phyloP scores from a whole-genome alignment of 352 stramenopile species.

The Phytopythium boreale region DNA sequence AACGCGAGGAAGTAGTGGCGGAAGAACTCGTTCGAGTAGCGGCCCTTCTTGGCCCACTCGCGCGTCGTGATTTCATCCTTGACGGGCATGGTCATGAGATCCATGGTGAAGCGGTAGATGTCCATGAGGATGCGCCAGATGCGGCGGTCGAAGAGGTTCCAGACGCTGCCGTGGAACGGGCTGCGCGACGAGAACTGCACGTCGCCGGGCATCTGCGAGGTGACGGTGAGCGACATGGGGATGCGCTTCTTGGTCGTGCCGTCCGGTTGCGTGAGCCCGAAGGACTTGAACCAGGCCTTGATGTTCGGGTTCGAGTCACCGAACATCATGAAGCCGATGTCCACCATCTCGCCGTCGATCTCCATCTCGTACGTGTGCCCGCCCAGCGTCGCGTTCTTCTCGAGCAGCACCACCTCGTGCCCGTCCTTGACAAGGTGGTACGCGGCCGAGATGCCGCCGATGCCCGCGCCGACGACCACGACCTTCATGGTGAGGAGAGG shows the following conservation, averaged over 20 bases:
- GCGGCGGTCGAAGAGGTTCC: slow-evolving; percentile 68
- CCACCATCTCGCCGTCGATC: slow-evolving; percentile 80
- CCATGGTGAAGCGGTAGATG: slow-evolving; percentile 87
- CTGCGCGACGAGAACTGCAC: slow-evolving; percentile 84
- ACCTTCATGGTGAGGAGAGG: slow-evolving; percentile 61
- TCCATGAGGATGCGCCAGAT: slow-evolving; percentile 85
- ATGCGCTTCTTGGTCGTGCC: slow-evolving; percentile 86
- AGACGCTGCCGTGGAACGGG: slow-evolving; percentile 61
- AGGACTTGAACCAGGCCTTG: slow-evolving; percentile 87
- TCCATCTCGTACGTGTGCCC: slow-evolving; percentile 88
- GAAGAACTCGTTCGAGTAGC: slow-evolving; percentile 85
- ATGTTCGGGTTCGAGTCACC: slow-evolving; percentile 90
- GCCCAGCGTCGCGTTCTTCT: slow-evolving; percentile 78
- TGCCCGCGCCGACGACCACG: slow-evolving; percentile 80
- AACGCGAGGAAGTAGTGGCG: slow-evolving; percentile 88
- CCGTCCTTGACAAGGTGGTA: slow-evolving; percentile 84
- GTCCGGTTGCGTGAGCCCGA: slow-evolving; percentile 81
- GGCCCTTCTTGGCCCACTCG: slow-evolving; percentile 63
- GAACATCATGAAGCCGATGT: slow-evolving; percentile 91
- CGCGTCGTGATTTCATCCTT: slow-evolving; percentile 72
- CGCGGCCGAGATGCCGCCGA: slow-evolving; percentile 77
- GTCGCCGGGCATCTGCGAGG: slow-evolving; percentile 74
- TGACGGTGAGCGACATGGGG: slow-evolving; percentile 86
- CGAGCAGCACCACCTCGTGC: slow-evolving; percentile 78
- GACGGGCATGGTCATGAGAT: slow-evolving; percentile 82